These are phyloP conservation scores for Yamadazyma mexicana DNA, from an alignment of 1,139 yeast genomes.

Conservation along the genomic window DNA sequence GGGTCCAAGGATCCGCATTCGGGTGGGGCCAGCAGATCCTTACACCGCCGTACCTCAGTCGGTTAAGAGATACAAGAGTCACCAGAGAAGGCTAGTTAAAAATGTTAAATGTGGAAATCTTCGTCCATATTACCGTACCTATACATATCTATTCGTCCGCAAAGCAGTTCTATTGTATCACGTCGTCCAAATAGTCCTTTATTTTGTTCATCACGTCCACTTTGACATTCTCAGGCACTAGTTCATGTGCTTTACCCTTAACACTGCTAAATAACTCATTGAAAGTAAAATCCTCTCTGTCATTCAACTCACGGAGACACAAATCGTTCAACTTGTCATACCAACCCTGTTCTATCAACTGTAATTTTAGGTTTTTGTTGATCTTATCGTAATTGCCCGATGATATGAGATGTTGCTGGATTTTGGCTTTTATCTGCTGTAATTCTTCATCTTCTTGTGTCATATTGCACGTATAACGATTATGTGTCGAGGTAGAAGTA, in stretches of 20 bases:
- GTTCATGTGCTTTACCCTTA: slow-evolving; percentile 64
- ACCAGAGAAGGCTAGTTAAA: too few species aligned
- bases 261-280: slow-evolving; percentile 52
- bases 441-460: slow-evolving; percentile 40
- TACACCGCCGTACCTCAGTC: too few species aligned
- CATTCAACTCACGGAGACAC: slow-evolving; percentile 43
- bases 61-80: too few species aligned
- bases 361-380: slow-evolving; percentile 59
- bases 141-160: too few species aligned
- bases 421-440: slow-evolving; percentile 58
- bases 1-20: too few species aligned
- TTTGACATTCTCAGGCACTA: slow-evolving; percentile 69
- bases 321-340: slow-evolving; percentile 67
- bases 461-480: slow-evolving; percentile 15
- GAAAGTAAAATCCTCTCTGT: slow-evolving; percentile 44
- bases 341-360: slow-evolving; percentile 82
- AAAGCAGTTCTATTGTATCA: slow-evolving; percentile 34
- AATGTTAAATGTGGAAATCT: neutral
- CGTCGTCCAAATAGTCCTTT: slow-evolving; percentile 59
- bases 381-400: slow-evolving; percentile 80
- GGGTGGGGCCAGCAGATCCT: too few species aligned
- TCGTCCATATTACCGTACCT: neutral
- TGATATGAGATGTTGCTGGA: slow-evolving; percentile 68
- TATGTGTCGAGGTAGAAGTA: too few species aligned
- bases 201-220: slow-evolving; percentile 60